phyloP scores from a whole-genome alignment of 306 rosid species.

The Rosa lucieae region DNA sequence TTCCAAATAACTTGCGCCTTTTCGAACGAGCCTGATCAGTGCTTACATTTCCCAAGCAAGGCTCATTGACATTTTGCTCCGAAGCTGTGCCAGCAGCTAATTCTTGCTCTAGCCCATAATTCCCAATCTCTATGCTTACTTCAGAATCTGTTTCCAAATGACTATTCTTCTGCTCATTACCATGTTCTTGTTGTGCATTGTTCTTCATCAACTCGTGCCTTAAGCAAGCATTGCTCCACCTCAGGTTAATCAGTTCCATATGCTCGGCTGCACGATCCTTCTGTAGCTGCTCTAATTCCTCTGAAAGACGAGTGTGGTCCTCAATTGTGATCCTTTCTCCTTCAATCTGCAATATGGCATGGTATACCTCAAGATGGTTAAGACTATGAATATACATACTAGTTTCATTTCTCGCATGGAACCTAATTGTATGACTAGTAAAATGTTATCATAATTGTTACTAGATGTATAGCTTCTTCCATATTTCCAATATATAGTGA shows the following conservation, averaged over 20 bases:
- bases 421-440: neutral
- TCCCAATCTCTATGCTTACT: slow-evolving; percentile 23
- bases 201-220: slow-evolving; percentile 44
- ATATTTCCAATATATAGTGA: neutral
- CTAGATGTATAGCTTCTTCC: neutral
- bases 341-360: slow-evolving; percentile 36
- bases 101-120: slow-evolving; percentile 42
- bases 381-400: neutral
- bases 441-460: neutral
- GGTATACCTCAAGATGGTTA: slow-evolving; percentile 16
- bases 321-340: slow-evolving; percentile 37
- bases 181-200: slow-evolving; percentile 30
- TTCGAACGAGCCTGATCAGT: slow-evolving; percentile 26
- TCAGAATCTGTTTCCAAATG: slow-evolving; percentile 31
- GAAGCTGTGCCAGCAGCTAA: slow-evolving; percentile 15
- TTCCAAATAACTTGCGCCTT: slow-evolving; percentile 45
- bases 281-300: slow-evolving; percentile 48
- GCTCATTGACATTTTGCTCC: slow-evolving; percentile 25
- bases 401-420: neutral
- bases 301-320: slow-evolving; percentile 36
- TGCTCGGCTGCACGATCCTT: slow-evolving; percentile 40
- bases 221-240: slow-evolving; percentile 54
- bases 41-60: slow-evolving; percentile 34
- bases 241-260: slow-evolving; percentile 39
- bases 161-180: slow-evolving; percentile 20